Evolutionary conservation across 768 basidiomycete species (phyloP), one percentile per base, ranked within the genome.

Genomic region (Tubosaeta sp.): DNA sequence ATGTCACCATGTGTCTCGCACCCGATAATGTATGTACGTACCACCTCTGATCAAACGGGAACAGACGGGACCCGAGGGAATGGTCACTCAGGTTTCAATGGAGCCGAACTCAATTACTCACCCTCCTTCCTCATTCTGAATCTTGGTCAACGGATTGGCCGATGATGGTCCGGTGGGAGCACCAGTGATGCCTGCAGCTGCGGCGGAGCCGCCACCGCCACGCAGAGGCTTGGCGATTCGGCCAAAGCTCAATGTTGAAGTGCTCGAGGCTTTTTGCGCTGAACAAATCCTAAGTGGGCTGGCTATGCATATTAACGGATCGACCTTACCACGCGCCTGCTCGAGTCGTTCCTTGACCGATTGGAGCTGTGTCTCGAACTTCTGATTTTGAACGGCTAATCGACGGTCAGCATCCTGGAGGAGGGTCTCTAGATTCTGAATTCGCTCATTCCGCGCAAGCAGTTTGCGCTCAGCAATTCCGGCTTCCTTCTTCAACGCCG

Each of bases 401-500:
- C 94, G 82, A 40, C 92, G 86, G 73, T 98, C 94, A 39, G 95
- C 92, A 60, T 94, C 93, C 62, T 93, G 93, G 25, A 98, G 77
- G 32, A 96, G 73, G 3, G 87, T 83, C 70, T 99, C 96, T 55
- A 99, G 78, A 70, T 93, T 95, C 73, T 94, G 89, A 73, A 99
- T 98, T 60, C 96, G 87, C 69, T 98, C 96, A 64, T 97, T 97
- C 50, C 96, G 85, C 32, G 94, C 93, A 59, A 96, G 79, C 24
- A 99, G 74, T 72, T 97, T 97, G 61, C 94, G 87, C 70, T 99
- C 96, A 48, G 95, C 92, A 58, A 95, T 90, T 19, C 91, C 93
- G 29, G 93, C 89, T 71, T 98, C 96, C 73, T 95, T 97, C 81
- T 98, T 98, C 59, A 99, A 75, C 12, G 87, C 82, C 12, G 93